Conservation (phyloP, 345 rosid genomes). For the Dipteronia dyeriana region DNA sequence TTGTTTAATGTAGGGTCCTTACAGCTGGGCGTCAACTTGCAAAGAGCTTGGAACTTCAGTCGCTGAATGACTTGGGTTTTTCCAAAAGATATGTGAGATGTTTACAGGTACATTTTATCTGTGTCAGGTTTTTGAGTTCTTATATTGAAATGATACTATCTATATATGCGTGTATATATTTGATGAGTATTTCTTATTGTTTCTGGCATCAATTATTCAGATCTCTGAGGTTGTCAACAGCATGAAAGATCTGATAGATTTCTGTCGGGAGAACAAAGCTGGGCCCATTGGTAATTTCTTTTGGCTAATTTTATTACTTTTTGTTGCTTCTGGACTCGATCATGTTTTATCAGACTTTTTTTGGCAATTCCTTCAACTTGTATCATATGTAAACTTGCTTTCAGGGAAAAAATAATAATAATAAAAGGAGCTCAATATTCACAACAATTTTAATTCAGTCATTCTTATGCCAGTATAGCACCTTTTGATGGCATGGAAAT, state of each 20-base stretch:
- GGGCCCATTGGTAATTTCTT: constrained; percentile 78
- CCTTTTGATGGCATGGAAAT: neutral
- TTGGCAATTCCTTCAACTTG: neutral
- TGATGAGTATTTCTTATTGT: neutral
- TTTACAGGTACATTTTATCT: constrained; percentile 67
- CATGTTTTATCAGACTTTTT: too few relatives aligned
- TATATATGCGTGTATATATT: neutral
- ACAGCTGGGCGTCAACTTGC: constrained; percentile 90
- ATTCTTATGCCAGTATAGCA: neutral
- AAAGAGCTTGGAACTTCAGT: constrained; percentile 85
- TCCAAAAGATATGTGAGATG: constrained; percentile 96
- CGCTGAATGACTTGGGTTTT: constrained; percentile 89
- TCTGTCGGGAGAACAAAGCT: constrained; percentile 68
- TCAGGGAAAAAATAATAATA: too few relatives aligned
- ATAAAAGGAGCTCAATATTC: too few relatives aligned
- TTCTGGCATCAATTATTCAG: constrained; percentile 39
- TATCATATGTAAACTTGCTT: neutral
- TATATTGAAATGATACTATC: neutral
- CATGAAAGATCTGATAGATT: constrained; percentile 94
- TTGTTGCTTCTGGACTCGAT: neutral
- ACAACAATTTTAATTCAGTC: neutral
- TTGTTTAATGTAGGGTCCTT: constrained; percentile 64
- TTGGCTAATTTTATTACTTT: neutral
- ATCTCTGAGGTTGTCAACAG: constrained; percentile 93
- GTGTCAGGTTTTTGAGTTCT: constrained; percentile 8